These are phyloP conservation scores for Acacia concinna DNA, from an alignment of 331 rosid genomes.

Conservation along the genomic window DNA sequence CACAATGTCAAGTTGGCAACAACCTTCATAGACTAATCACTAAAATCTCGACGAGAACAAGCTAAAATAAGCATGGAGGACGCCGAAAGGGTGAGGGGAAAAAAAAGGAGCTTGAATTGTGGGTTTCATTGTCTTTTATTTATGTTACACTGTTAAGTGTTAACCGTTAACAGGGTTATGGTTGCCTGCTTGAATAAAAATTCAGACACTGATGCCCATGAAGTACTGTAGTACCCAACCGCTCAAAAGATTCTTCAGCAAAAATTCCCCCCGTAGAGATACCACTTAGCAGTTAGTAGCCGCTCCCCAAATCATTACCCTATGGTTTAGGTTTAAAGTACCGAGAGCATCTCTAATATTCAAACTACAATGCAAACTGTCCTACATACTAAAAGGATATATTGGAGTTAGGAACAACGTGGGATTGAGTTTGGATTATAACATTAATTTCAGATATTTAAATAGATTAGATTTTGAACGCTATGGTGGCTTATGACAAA, in stretches of 20 bases:
- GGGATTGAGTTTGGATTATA: background rate
- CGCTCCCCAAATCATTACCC: slow-evolving; percentile 10
- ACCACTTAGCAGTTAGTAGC: background rate
- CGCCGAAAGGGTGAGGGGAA: background rate
- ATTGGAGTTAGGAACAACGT: background rate
- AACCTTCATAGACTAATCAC: slow-evolving; percentile 1
- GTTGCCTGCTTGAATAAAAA: slow-evolving; percentile 1
- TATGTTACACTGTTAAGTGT: background rate
- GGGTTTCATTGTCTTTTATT: background rate
- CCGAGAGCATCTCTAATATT: slow-evolving; percentile 8
- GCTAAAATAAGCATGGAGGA: background rate
- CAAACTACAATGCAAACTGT: background rate
- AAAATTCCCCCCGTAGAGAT: background rate
- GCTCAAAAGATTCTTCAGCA: background rate
- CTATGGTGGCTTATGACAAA: background rate
- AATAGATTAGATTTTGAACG: background rate
- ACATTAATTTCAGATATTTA: background rate
- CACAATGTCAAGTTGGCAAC: background rate
- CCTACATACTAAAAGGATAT: background rate
- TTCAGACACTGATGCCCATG: background rate
- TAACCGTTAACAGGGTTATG: background rate
- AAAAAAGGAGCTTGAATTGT: too few species aligned
- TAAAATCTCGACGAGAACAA: slow-evolving; percentile 20
- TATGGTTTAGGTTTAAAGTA: background rate
- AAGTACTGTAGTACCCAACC: background rate